Conservation (phyloP, 176 grass and related monocot species). For the Phragmites australis region DNA sequence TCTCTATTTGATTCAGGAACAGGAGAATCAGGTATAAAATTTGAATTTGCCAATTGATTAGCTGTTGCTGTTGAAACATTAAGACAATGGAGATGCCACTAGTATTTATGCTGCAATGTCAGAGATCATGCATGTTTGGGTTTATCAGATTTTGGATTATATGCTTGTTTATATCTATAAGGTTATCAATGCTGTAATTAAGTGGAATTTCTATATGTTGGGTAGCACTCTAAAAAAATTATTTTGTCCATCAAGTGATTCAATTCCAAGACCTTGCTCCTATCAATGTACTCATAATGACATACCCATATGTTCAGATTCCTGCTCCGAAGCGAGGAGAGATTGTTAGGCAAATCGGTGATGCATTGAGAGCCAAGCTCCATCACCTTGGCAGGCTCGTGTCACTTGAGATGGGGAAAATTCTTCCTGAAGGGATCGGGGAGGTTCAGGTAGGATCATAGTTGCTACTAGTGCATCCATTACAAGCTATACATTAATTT, state of each 20-base stretch:
- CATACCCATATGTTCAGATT: constrained; percentile 46
- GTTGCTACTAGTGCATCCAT: constrained; percentile 1
- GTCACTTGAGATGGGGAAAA: constrained; percentile 99
- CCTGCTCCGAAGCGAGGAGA: constrained; percentile 94
- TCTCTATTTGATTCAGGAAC: background rate
- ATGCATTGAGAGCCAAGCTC: constrained; percentile 84
- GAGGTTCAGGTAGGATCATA: constrained; percentile 89
- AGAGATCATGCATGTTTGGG: background rate
- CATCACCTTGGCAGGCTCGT: constrained; percentile 89
- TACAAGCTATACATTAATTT: background rate
- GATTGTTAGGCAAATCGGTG: constrained; percentile 97
- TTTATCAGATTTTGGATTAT: background rate
- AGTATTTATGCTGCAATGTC: constrained; percentile 10
- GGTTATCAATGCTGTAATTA: background rate
- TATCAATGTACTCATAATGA: background rate
- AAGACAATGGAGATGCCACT: background rate
- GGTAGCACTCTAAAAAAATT: background rate
- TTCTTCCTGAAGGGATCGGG: constrained; percentile 97
- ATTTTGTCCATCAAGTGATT: constrained; percentile 3
- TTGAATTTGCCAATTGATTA: background rate
- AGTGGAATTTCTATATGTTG: background rate
- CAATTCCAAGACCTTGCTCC: background rate
- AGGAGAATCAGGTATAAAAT: background rate
- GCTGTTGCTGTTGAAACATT: background rate
- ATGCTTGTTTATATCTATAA: background rate